These are phyloP conservation scores for Thraustochytrium sp. DNA, from an alignment of 352 stramenopile genomes.

Conservation along the genomic window DNA sequence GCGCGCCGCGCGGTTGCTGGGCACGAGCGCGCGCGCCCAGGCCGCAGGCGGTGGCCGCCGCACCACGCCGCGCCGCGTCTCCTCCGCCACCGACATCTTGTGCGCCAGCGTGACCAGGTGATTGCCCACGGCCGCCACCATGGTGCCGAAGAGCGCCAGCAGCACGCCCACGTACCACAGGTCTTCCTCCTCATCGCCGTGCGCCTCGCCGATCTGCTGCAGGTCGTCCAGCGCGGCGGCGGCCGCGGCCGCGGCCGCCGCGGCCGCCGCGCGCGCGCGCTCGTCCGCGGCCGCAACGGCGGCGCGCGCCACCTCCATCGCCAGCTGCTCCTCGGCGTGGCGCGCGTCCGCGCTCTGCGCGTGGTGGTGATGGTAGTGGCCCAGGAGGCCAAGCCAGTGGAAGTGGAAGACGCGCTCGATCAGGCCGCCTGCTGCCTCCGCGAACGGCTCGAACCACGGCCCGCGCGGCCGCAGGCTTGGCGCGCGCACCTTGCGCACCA, in stretches of 20 bases:
- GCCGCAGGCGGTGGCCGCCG: background rate
- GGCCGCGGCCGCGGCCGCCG: no score
- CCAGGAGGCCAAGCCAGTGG: conserved; percentile 38
- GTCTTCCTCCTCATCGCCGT: background rate
- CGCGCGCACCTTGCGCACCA: background rate
- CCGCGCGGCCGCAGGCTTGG: background rate
- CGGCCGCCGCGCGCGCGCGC: background rate
- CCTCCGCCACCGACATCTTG: background rate
- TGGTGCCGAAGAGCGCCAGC: conserved; percentile 8
- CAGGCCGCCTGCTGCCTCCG: background rate
- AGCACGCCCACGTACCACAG: conserved; percentile 35
- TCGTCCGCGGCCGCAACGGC: background rate
- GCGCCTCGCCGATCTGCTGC: background rate
- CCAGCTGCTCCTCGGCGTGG: background rate
- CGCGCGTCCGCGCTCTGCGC: background rate
- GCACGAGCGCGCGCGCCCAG: background rate
- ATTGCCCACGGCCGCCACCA: conserved; percentile 31
- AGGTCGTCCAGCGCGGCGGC: background rate
- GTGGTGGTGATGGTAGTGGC: conserved; percentile 2
- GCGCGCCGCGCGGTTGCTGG: background rate
- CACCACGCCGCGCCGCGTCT: background rate
- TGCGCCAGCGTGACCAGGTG: conserved; percentile 25
- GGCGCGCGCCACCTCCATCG: background rate
- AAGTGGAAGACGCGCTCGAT: conserved; percentile 15
- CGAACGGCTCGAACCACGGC: background rate